A percentile compares a stretch with the other conserved stretches of the same genome.
phyloP scores from a whole-genome alignment of 371 early-diverging fungal genomes.

The Parasitella parasitica region DNA sequence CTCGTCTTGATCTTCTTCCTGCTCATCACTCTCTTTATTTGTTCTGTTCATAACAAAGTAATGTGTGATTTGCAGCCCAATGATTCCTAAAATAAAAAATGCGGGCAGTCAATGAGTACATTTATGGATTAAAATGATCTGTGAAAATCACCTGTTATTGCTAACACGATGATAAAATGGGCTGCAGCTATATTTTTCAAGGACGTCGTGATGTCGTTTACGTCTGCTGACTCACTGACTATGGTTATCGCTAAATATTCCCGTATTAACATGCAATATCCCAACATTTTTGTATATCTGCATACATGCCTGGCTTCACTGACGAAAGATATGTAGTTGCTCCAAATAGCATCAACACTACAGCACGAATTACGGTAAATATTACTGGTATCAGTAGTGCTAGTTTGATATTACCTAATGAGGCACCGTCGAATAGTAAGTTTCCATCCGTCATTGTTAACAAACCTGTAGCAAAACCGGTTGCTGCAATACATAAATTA shows the following conservation, averaged over 20 bases:
- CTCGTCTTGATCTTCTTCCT: neutral
- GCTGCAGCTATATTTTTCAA: constrained; percentile 49
- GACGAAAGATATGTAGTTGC: constrained; percentile 39
- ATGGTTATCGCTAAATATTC: neutral
- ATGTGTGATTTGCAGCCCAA: constrained; percentile 49
- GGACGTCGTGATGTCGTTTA: neutral
- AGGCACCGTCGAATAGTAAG: constrained; percentile 50
- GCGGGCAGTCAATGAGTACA: too few relatives aligned
- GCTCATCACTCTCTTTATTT: neutral
- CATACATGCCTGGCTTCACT: constrained; percentile 43
- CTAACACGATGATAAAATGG: constrained; percentile 47
- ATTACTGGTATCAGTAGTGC: neutral
- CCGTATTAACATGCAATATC: neutral
- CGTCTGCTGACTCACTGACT: constrained; percentile 1
- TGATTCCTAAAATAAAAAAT: constrained; percentile 30
- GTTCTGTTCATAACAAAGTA: constrained; percentile 35
- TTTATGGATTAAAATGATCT: neutral
- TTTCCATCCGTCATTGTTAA: constrained; percentile 41
- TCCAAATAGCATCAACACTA: constrained; percentile 45
- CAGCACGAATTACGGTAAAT: neutral
- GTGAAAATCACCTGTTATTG: constrained; percentile 25
- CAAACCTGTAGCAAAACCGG: constrained; percentile 43
- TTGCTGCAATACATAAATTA: constrained; percentile 41
- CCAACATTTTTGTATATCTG: too few relatives aligned
- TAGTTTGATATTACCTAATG: constrained; percentile 38